These are phyloP conservation scores for Hansenula anomala DNA, from an alignment of 1,139 yeast genomes.

Conservation along the genomic window DNA sequence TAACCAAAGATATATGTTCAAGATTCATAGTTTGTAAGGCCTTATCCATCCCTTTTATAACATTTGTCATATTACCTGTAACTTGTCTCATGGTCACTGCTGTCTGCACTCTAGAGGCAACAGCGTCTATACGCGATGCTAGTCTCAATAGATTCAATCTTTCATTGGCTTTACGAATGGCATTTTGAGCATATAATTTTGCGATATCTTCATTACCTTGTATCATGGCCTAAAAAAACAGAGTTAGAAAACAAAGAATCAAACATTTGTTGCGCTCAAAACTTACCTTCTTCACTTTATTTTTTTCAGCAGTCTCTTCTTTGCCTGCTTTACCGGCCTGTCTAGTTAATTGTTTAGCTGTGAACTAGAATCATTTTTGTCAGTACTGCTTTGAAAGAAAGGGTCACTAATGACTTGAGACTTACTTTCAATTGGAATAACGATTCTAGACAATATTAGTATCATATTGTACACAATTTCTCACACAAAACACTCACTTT, in stretches of 20 bases:
- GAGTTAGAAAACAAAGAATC: no score
- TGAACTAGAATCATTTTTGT: slow-evolving; percentile 42
- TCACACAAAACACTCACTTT: slow-evolving; percentile 31
- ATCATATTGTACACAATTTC: not conserved
- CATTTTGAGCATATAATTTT: slow-evolving; percentile 90
- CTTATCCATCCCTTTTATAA: slow-evolving; percentile 92
- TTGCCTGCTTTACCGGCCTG: slow-evolving; percentile 90
- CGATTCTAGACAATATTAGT: slow-evolving; percentile 32
- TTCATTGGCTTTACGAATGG: slow-evolving; percentile 88
- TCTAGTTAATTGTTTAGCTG: slow-evolving; percentile 87
- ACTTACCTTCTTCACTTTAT: slow-evolving; percentile 71
- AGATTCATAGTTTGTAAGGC: slow-evolving; percentile 95
- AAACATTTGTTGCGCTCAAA: no score
- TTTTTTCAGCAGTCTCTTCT: slow-evolving; percentile 84
- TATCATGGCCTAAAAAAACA: slow-evolving; percentile 58
- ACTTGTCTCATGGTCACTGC: slow-evolving; percentile 97
- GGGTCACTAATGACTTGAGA: no score
- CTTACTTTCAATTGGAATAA: slow-evolving; percentile 44
- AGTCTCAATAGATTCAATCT: slow-evolving; percentile 74
- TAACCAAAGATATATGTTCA: slow-evolving; percentile 85
- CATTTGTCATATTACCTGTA: slow-evolving; percentile 89
- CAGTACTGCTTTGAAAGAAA: no score
- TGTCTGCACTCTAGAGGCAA: slow-evolving; percentile 92
- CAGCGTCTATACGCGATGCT: slow-evolving; percentile 91
- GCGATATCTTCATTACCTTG: slow-evolving; percentile 94